Conservation (phyloP, 176 grass and related monocot genomes). For the Oryza nivara region DNA sequence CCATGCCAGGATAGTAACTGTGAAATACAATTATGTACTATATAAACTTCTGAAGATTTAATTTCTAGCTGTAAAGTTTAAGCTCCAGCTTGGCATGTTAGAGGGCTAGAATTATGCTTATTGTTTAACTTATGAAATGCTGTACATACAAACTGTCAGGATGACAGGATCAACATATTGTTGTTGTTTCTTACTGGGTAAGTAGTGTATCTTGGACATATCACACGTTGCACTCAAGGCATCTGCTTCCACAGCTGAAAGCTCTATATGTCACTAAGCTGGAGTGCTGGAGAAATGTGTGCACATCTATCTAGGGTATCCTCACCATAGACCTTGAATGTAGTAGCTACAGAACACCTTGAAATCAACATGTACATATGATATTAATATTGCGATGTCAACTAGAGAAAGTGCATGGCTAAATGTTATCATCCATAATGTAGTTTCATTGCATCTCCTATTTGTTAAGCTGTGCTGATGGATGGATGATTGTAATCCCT, state of each 20-base stretch:
- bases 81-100: neutral
- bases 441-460: neutral
- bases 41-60: neutral
- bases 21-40: neutral
- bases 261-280: neutral
- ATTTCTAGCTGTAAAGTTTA: neutral
- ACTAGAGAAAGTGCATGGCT: neutral
- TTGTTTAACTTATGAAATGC: neutral
- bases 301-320: neutral
- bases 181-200: conserved; percentile 29
- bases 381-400: neutral
- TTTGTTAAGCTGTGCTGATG: conserved; percentile 11
- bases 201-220: conserved; percentile 19
- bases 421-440: neutral
- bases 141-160: conserved; percentile 2
- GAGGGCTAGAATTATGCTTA: neutral
- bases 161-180: neutral
- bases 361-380: neutral
- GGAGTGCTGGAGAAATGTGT: conserved; percentile 4
- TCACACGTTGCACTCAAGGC: neutral
- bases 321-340: neutral
- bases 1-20: conserved; percentile 17
- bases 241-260: neutral
- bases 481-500: neutral
- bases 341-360: neutral